phyloP scores from a whole-genome alignment of 495 filamentous ascomycete genomes.

The Apiosordaria backusii region DNA sequence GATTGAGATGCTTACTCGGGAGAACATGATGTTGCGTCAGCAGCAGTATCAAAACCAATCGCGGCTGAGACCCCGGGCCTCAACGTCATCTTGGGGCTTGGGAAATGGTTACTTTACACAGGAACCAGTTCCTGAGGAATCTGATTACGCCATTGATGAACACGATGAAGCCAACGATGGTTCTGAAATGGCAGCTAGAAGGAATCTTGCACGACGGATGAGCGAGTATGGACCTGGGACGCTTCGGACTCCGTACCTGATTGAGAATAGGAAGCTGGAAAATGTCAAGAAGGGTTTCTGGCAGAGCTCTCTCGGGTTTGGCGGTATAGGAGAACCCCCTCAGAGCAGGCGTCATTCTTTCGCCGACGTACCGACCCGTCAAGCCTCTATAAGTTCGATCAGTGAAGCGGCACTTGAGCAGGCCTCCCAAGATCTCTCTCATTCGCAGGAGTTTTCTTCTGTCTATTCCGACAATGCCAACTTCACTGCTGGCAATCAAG shows the following conservation, averaged over 20 bases:
- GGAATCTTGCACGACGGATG: conserved; percentile 52
- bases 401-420: conserved; percentile 51
- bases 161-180: conserved; percentile 61
- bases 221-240: conserved; percentile 62
- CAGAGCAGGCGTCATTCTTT: conserved; percentile 97
- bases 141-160: conserved; percentile 68
- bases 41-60: conserved; percentile 58
- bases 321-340: conserved; percentile 62
- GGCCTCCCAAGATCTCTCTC: conserved; percentile 37
- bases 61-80: conserved; percentile 60
- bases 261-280: conserved; percentile 72
- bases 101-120: conserved; percentile 56
- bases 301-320: conserved; percentile 83
- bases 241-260: conserved; percentile 53
- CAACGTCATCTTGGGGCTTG: conserved; percentile 51
- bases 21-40: conserved; percentile 70
- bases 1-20: conserved; percentile 68
- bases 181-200: conserved; percentile 50
- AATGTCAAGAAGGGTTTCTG: conserved; percentile 79
- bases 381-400: conserved; percentile 63
- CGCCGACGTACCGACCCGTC: conserved; percentile 69
- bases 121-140: conserved; percentile 65
- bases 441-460: conserved; percentile 36
- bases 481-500: conserved; percentile 33
- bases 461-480: conserved; percentile 33